Evolutionary conservation across 345 rosid species (phyloP).

Genomic region (Eucalyptus cloeziana): DNA sequence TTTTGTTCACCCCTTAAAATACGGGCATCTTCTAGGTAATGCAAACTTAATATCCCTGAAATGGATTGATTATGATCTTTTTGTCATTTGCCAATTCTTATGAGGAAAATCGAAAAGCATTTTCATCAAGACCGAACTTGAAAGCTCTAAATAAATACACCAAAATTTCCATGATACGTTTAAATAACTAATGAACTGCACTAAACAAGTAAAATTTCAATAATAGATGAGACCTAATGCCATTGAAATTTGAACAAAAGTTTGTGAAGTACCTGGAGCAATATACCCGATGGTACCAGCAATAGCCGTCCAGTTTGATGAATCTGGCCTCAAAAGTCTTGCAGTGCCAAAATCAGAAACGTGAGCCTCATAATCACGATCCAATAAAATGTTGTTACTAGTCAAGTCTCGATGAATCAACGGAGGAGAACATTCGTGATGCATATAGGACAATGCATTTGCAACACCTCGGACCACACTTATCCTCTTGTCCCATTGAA

Average conservation of each 20-base stretch:
- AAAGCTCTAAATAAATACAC: too few relatives aligned
- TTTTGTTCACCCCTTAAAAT: too few relatives aligned
- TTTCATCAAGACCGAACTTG: background rate
- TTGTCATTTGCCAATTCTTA: background rate
- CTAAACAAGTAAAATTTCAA: background rate
- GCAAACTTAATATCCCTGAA: background rate
- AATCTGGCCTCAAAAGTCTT: background rate
- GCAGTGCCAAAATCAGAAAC: background rate
- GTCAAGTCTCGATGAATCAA: background rate
- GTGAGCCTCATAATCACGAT: background rate
- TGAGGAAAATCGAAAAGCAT: background rate
- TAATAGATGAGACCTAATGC: background rate
- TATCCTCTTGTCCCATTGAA: background rate
- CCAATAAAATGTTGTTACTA: background rate
- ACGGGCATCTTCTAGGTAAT: background rate
- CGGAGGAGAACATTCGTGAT: background rate
- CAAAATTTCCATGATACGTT: background rate
- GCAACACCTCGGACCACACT: background rate
- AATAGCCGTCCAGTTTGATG: background rate
- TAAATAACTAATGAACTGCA: background rate
- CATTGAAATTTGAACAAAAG: background rate
- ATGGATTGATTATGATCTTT: background rate
- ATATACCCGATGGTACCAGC: background rate
- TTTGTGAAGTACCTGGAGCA: background rate
- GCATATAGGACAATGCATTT: background rate